A percentile compares a stretch with the other conserved stretches of the same genome.
phyloP scores from a whole-genome alignment of 1,284 basidiomycete genomes.

The Sanguinoderma infundibulare region DNA sequence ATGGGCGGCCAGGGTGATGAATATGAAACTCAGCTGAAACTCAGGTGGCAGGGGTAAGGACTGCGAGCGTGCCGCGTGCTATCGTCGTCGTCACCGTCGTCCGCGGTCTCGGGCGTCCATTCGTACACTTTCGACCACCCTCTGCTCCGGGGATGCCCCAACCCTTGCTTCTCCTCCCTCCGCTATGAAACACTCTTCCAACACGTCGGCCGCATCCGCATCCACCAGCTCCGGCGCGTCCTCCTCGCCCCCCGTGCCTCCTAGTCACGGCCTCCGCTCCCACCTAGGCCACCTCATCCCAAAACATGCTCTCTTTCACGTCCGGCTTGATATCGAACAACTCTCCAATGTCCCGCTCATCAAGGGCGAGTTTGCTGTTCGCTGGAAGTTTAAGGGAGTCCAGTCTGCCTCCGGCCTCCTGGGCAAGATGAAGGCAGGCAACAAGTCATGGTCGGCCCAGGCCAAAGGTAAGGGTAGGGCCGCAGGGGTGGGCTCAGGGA shows the following conservation, averaged over 20 bases:
- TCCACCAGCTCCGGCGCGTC: slow-evolving; percentile 26
- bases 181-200: slow-evolving; percentile 18
- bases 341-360: slow-evolving; percentile 79
- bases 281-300: slow-evolving; percentile 59
- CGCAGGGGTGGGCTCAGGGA: slow-evolving; percentile 30
- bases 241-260: slow-evolving; percentile 18
- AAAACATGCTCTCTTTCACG: slow-evolving; percentile 69
- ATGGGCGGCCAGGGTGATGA: not conserved
- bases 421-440: slow-evolving; percentile 38
- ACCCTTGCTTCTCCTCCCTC: not conserved
- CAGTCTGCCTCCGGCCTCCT: slow-evolving; percentile 46
- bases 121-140: slow-evolving; percentile 7
- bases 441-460: slow-evolving; percentile 37
- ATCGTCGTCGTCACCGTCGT: not conserved
- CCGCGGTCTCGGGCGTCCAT: not conserved
- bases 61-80: not conserved
- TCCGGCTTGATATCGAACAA: slow-evolving; percentile 70
- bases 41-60: not conserved
- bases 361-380: slow-evolving; percentile 72
- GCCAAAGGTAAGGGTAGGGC: slow-evolving; percentile 41
- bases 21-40: not conserved
- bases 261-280: slow-evolving; percentile 35
- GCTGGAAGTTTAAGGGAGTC: slow-evolving; percentile 78
- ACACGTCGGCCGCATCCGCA: slow-evolving; percentile 16
- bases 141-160: slow-evolving; percentile 20